Base-by-base conservation (phyloP, 2,329 filamentous ascomycete genomes). In the Alternaria brassicae region DNA sequence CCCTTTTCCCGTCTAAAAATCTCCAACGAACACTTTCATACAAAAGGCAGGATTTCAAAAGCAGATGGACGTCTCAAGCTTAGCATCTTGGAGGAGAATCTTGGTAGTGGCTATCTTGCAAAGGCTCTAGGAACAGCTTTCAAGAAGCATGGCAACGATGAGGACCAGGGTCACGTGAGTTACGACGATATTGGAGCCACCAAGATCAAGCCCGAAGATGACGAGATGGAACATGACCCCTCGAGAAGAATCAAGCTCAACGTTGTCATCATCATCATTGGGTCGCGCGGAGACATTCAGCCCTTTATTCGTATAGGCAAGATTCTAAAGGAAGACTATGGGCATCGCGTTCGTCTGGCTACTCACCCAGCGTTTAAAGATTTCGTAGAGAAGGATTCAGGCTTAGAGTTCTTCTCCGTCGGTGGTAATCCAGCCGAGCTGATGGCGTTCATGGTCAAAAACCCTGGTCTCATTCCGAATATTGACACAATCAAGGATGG, bases 391-490 rank as follows among this genome's bases (percentile, higher is more conserved):
- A 84, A 89, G 48, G 89, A 92, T 62, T 88, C 80, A 13, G 89
- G 88, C 0, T 82, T 94, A 0, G 91, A 94, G 67, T 94, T 94
- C 78, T 94, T 93, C 77, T 89, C 86, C 2, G 86, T 93, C 2
- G 91, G 91, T 1, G 91, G 91, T 2, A 88, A 94, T 67, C 91
- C 91, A 2, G 87, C 89, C 0, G 90, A 93, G 75, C 81, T 95
- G 1, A 94, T 94, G 91, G 89, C 90, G 0, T 94, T 93, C 75
- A 94, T 95, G 91, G 90, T 93, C 32, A 92, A 92, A 79, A 93
- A 94, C 69, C 90, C 83, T 0, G 90, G 91, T 4, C 82, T 94
- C 75, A 90, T 95, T 2, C 91, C 91, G 0, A 89, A 85, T 1
- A 79, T 93, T 23, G 86, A 91, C 62, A 89, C 89, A 0, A 85